phyloP scores from a whole-genome alignment of 176 grass and related monocot genomes.

The Dactylis glomerata region DNA sequence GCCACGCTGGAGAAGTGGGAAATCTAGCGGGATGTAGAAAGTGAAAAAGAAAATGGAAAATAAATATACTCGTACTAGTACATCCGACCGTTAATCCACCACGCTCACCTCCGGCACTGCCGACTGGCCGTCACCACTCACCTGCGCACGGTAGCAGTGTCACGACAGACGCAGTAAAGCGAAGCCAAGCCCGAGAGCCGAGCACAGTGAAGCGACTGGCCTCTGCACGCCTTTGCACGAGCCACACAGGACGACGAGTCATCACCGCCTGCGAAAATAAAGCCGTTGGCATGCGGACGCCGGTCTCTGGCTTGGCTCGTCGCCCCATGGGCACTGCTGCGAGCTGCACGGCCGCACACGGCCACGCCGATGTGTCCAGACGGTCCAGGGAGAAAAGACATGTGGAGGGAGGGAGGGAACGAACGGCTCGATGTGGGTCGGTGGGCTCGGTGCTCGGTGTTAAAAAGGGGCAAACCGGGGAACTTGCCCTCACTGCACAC shows the following conservation, averaged over 20 bases:
- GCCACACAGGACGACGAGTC: conserved; percentile 17
- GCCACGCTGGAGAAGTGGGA: not conserved
- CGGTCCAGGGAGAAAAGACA: not conserved
- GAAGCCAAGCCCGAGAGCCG: not conserved
- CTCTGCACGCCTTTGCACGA: conserved; percentile 11
- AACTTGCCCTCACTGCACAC: conserved; percentile 11
- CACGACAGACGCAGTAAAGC: not conserved
- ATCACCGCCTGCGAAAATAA: conserved; percentile 29
- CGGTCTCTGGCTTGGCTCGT: conserved; percentile 2
- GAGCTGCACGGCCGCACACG: conserved; percentile 4
- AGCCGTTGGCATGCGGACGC: conserved; percentile 48
- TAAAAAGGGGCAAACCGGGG: conserved; percentile 24
- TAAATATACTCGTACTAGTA: not conserved
- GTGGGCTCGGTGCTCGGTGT: conserved; percentile 5
- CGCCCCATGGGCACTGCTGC: not conserved
- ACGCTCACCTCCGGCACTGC: not conserved
- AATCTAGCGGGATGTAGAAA: not conserved
- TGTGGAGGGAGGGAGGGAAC: not conserved
- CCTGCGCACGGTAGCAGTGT: too few species aligned
- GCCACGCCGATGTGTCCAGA: not conserved
- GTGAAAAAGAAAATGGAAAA: not conserved
- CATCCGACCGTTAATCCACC: conserved; percentile 16
- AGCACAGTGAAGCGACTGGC: too few species aligned
- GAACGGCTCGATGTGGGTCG: not conserved
- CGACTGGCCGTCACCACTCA: not conserved